phyloP scores from a whole-genome alignment of 2,329 filamentous ascomycete species.

The Fusarium sp. region DNA sequence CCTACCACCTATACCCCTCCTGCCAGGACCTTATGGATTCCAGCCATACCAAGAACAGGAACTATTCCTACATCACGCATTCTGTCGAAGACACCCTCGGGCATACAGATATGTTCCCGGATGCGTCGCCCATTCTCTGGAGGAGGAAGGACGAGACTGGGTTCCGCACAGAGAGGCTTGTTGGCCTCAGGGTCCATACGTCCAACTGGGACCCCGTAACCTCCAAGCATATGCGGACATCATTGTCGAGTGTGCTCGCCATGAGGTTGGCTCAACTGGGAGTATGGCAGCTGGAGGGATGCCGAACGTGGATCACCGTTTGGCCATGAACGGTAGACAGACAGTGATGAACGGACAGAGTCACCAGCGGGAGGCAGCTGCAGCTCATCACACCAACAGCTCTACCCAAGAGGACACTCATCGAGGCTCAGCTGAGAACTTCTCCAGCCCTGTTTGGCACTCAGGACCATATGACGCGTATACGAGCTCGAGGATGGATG shows the following conservation, averaged over 20 bases:
- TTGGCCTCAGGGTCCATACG: neutral
- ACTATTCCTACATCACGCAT: neutral
- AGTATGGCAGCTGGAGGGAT: neutral
- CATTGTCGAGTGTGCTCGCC: neutral
- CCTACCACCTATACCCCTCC: neutral
- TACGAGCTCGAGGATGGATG: neutral
- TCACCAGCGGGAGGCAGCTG: neutral
- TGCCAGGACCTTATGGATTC: conserved; percentile 3
- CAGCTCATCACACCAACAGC: neutral
- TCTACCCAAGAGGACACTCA: neutral
- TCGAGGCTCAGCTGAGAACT: neutral
- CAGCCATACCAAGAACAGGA: neutral
- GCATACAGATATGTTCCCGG: conserved; percentile 1
- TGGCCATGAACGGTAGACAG: neutral
- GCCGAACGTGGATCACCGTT: neutral
- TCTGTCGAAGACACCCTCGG: conserved; percentile 5
- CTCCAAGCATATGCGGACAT: neutral
- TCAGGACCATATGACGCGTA: neutral
- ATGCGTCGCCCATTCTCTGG: neutral
- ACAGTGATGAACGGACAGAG: neutral
- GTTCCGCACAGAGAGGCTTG: neutral
- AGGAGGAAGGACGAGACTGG: neutral
- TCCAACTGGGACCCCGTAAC: neutral
- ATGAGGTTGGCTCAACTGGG: neutral
- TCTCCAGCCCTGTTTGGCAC: neutral